Percentiles rank a stretch among this genome's conserved stretches.
Conservation (phyloP, 768 basidiomycete genomes). For the Termitomyces sp. region DNA sequence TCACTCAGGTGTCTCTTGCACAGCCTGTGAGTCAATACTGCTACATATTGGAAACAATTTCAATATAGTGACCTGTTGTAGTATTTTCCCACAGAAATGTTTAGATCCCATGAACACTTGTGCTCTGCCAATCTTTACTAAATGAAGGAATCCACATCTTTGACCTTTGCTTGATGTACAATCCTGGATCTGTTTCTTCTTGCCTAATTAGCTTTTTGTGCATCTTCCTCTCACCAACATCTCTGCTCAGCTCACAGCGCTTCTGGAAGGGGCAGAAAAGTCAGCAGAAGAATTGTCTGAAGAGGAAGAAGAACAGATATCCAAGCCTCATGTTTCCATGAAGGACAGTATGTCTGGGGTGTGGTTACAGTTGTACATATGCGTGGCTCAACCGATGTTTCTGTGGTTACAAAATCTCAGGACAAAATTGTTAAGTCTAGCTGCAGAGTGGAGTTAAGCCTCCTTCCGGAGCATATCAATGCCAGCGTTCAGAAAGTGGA, state of each 20-base stretch:
- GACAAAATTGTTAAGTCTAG: constrained; percentile 69
- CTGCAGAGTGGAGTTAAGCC: constrained; percentile 78
- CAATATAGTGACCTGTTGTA: too few species aligned
- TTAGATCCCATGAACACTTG: too few species aligned
- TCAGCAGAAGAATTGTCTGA: constrained; percentile 43
- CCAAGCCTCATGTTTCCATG: constrained; percentile 41
- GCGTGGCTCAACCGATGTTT: constrained; percentile 57
- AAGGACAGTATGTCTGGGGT: constrained; percentile 85
- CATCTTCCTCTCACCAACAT: constrained; percentile 95
- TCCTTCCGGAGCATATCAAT: constrained; percentile 84
- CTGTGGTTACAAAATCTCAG: constrained; percentile 56
- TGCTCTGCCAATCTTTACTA: too few species aligned
- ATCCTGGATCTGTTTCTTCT: too few species aligned
- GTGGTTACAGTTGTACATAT: constrained; percentile 69
- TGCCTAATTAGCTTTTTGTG: constrained; percentile 93
- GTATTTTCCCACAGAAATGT: too few species aligned
- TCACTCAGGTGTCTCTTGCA: too few species aligned
- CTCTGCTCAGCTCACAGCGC: constrained; percentile 69
- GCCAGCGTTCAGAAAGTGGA: constrained; percentile 75
- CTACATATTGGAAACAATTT: too few species aligned
- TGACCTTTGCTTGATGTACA: too few species aligned
- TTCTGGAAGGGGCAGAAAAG: constrained; percentile 63
- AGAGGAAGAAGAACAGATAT: constrained; percentile 39
- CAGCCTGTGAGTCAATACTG: too few species aligned
- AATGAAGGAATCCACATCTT: too few species aligned